phyloP scores from a whole-genome alignment of 371 early-diverging fungal species.

The Caulochytrium protostelioides region DNA sequence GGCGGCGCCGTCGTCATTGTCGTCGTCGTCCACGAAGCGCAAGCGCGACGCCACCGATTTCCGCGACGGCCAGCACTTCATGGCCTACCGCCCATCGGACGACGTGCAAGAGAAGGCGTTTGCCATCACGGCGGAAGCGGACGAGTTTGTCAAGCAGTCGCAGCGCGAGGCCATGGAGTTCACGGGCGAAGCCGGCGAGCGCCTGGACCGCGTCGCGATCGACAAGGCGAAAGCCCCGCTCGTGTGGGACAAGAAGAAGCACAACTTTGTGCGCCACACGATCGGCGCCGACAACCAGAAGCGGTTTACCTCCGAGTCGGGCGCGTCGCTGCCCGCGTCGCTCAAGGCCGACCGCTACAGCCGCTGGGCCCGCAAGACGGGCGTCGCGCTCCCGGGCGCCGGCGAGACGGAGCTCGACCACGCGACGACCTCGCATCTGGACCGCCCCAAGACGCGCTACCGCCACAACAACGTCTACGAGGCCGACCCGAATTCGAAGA shows the following conservation, averaged over 20 bases:
- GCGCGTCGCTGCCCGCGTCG: constrained; percentile 66
- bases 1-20: background rate
- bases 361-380: constrained; percentile 70
- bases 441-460: constrained; percentile 8
- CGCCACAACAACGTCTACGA: constrained; percentile 13
- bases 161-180: constrained; percentile 52
- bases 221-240: constrained; percentile 31
- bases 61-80: constrained; percentile 68
- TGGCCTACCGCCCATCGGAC: constrained; percentile 66
- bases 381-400: constrained; percentile 46
- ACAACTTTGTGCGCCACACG: constrained; percentile 56
- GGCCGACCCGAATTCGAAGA: background rate
- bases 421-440: constrained; percentile 1
- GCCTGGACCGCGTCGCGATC: constrained; percentile 8
- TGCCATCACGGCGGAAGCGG: constrained; percentile 36
- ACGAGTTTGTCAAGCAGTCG: constrained; percentile 62
- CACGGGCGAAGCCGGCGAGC: constrained; percentile 59
- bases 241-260: constrained; percentile 86
- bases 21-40: constrained; percentile 4
- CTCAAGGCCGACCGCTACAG: constrained; percentile 56
- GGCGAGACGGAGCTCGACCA: constrained; percentile 63
- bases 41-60: constrained; percentile 13
- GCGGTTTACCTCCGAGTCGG: constrained; percentile 74
- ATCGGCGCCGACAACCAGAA: constrained; percentile 92
- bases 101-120: constrained; percentile 79